Conservation (phyloP, 1,284 basidiomycete genomes). For the Sphagnurus paluster region DNA sequence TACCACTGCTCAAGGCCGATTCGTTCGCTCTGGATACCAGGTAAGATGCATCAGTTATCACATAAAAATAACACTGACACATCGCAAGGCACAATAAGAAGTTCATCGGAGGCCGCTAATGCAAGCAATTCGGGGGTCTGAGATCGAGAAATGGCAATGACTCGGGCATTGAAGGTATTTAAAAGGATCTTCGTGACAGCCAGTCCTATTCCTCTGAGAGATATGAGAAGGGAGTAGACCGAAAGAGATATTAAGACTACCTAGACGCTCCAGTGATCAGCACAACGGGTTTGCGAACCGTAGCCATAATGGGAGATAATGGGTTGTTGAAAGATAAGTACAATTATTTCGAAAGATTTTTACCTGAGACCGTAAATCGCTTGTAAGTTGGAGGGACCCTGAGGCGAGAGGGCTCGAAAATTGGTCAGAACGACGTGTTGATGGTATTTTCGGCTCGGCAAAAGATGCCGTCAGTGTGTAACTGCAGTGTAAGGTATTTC, state of each 20-base stretch:
- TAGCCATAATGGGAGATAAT: constrained; percentile 1
- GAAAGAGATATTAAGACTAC: constrained; percentile 35
- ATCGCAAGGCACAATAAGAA: constrained; percentile 68
- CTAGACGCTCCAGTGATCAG: constrained; percentile 79
- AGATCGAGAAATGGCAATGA: constrained; percentile 77
- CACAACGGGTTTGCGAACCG: constrained; percentile 46
- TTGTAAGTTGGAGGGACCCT: no score
- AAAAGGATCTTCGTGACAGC: constrained; percentile 68
- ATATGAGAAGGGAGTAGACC: constrained; percentile 11
- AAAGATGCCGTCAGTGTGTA: no score
- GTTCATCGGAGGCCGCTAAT: constrained; percentile 48
- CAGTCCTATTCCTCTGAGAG: constrained; percentile 77
- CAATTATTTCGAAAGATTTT: no score
- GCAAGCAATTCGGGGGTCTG: constrained; percentile 59
- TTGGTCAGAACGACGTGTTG: no score
- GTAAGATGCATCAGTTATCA: constrained; percentile 22
- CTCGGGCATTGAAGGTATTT: constrained; percentile 56
- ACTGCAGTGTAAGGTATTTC: no score
- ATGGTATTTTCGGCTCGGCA: no score
- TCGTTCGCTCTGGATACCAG: constrained; percentile 60
- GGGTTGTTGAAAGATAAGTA: background rate
- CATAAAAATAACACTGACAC: constrained; percentile 50
- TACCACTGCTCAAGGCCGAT: constrained; percentile 50
- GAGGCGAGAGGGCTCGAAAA: no score
- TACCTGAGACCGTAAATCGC: background rate